Percentiles rank a stretch among this genome's conserved stretches.
phyloP scores from a whole-genome alignment of 805 yeast genomes.

The Myxozyma geophila region DNA sequence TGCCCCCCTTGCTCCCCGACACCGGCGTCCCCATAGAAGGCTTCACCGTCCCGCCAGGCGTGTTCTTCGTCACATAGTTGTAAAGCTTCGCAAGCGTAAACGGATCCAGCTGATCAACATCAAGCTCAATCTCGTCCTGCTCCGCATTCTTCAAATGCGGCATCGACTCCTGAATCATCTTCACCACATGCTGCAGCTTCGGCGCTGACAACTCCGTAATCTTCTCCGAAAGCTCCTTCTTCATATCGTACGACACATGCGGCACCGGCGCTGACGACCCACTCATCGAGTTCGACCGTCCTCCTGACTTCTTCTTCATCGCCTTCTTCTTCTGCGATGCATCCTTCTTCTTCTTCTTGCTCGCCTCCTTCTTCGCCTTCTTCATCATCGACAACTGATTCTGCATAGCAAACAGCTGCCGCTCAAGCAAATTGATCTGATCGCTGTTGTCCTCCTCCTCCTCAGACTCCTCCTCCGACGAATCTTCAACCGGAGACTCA shows the following conservation, averaged over 20 bases:
- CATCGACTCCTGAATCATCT: constrained; percentile 80
- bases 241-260: constrained; percentile 92
- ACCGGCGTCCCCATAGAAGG: constrained; percentile 23
- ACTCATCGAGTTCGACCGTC: constrained; percentile 13
- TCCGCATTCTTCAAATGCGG: constrained; percentile 56
- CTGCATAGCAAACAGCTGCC: constrained; percentile 83
- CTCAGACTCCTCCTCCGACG: constrained; percentile 57
- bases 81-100: constrained; percentile 80
- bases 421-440: constrained; percentile 87
- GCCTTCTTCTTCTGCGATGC: constrained; percentile 47
- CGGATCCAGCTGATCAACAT: constrained; percentile 90
- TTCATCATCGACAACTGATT: constrained; percentile 82
- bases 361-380: constrained; percentile 69
- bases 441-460: constrained; percentile 71
- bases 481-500: constrained; percentile 43
- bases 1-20: constrained; percentile 11
- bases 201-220: constrained; percentile 78
- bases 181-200: constrained; percentile 79
- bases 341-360: constrained; percentile 55
- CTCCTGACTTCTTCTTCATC: constrained; percentile 20
- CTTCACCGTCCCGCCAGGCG: constrained; percentile 27
- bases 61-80: constrained; percentile 70
- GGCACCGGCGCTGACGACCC: constrained; percentile 44
- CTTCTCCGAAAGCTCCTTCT: constrained; percentile 86
- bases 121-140: constrained; percentile 89